Conservation (phyloP, 2,329 filamentous ascomycete genomes). For the Cladosporium sp. region DNA sequence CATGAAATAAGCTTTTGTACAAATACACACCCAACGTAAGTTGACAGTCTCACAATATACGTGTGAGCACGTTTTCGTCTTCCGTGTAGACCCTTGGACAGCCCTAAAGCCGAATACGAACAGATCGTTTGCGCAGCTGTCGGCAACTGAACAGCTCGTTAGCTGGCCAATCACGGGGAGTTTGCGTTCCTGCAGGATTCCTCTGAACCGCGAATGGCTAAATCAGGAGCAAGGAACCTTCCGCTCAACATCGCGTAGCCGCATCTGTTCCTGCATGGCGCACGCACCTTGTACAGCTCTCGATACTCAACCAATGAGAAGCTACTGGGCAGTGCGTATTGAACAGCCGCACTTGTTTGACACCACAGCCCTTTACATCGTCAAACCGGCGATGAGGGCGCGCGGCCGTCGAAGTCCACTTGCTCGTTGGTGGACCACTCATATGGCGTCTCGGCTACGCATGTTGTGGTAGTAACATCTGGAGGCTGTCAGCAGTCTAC, state of each 20-base stretch:
- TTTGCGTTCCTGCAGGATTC: background rate
- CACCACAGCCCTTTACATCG: background rate
- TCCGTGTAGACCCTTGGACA: background rate
- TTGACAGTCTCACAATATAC: background rate
- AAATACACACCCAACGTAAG: background rate
- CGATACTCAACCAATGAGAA: constrained; percentile 15
- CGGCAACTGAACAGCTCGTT: constrained; percentile 9
- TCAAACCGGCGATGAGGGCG: background rate
- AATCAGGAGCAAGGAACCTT: constrained; percentile 2
- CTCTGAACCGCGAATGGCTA: background rate
- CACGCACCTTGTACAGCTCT: background rate
- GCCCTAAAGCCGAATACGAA: constrained; percentile 3
- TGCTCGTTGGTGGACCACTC: constrained; percentile 16
- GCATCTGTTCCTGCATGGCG: constrained; percentile 1
- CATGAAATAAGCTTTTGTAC: background rate
- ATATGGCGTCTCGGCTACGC: background rate
- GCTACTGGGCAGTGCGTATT: background rate
- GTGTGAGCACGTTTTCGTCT: background rate
- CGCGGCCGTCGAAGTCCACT: constrained; percentile 4
- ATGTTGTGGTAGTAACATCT: background rate
- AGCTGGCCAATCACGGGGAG: background rate
- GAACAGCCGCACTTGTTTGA: background rate
- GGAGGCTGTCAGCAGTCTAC: background rate
- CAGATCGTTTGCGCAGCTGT: background rate
- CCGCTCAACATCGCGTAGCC: background rate